Evolutionary conservation across 495 filamentous ascomycete species (phyloP), one percentile per base, ranked within the genome.

Genomic region (Trichodelitschia bisporula): DNA sequence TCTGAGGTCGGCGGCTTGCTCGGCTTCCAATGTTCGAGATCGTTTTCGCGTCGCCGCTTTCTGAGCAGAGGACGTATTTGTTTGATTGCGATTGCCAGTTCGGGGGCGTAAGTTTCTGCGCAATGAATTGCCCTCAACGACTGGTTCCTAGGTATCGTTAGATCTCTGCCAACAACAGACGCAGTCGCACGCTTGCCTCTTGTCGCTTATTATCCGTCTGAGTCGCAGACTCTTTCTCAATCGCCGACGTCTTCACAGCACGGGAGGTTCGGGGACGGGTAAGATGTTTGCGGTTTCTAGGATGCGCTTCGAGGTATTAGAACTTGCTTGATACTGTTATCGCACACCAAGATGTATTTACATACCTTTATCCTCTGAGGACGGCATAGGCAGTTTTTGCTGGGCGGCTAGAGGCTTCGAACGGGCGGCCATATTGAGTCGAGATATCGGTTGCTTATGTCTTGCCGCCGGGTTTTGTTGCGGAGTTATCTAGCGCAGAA

Each of bases 401-500:
- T 34, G 9, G 25, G n/a, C 32, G 25, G 32, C 18, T 34, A 34
- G 32, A 34, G 32, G 32, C 15, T 29, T 31, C 15, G 15, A 34
- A 34, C 26, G 25, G 25, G 16, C 17, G 29, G 32, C 25, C 25
- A 29, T 34, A 15, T 34, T 26, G 15, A 29, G 21, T 32, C 14
- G 25, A 29, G 32, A 31, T 29, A 19, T 31, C 25, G n/a, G 18
- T 15, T 26, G 32, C 32, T 32, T 34, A 30, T 30, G 25, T 34
- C 29, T 34, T 34, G 32, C 32, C 25, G 32, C 32, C n/a, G 15
- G 25, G 15, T 34, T 34, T 34, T 34, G 21, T 34, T 15, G 32
- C 25, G 25, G 32, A 34, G 32, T 34, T 29, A 34, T 34, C 32
- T 34, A 34, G 32, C 32, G 32, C 15, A 34, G 18, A 34, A 34